Evolutionary conservation across 1,284 basidiomycete genomes (phyloP).

Genomic region (Malassezia equina): DNA sequence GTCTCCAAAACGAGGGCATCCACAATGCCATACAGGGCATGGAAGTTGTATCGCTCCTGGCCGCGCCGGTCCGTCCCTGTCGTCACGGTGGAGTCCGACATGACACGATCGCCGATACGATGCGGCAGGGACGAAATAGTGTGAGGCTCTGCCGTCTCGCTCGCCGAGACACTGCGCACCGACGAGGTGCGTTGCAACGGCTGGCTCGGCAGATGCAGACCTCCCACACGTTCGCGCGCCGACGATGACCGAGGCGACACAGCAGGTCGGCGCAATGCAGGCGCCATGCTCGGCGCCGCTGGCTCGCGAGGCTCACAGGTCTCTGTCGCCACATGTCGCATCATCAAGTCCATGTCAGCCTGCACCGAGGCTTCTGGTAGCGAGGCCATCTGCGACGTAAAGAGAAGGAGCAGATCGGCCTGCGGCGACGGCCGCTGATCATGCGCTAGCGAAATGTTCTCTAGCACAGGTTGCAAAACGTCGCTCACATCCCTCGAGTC

Average conservation of each 20-base stretch:
- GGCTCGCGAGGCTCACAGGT: neutral
- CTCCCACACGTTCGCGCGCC: neutral
- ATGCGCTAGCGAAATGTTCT: neutral
- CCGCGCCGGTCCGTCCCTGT: slow-evolving; percentile 10
- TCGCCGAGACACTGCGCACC: slow-evolving; percentile 15
- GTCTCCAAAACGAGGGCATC: slow-evolving; percentile 13
- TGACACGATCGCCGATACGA: slow-evolving; percentile 5
- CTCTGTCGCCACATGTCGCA: neutral
- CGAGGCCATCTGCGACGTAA: neutral
- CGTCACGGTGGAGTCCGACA: slow-evolving; percentile 11
- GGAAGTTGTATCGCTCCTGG: slow-evolving; percentile 15
- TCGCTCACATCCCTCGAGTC: slow-evolving; percentile 6
- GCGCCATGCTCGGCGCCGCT: neutral
- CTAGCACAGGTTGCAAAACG: neutral
- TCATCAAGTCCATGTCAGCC: slow-evolving; percentile 5
- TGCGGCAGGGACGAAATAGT: neutral
- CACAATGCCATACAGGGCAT: slow-evolving; percentile 19
- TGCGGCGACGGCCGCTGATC: neutral
- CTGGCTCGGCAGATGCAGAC: slow-evolving; percentile 10
- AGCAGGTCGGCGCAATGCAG: neutral
- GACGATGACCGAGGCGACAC: neutral
- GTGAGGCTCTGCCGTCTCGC: slow-evolving; percentile 2
- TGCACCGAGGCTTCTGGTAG: neutral
- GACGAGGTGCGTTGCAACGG: slow-evolving; percentile 11
- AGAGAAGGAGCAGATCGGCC: slow-evolving; percentile 10